These are phyloP conservation scores for thale cress (Arabidopsis thaliana) DNA, from an alignment of 345 rosid species.

Conservation along the genomic window DNA sequence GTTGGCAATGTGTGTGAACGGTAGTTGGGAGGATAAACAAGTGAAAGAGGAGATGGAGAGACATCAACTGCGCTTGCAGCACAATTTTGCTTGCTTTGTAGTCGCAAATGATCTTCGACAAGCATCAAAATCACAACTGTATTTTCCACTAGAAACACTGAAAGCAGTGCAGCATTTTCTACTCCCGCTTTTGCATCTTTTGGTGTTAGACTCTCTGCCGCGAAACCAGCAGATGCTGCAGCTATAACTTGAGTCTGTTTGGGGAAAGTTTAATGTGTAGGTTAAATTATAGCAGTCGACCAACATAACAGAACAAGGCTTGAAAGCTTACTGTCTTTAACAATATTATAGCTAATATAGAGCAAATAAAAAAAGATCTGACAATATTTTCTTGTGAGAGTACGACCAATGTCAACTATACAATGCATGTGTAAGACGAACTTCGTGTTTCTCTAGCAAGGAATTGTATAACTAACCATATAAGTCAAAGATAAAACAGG, in stretches of 20 bases:
- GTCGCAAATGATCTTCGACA: constrained; percentile 94
- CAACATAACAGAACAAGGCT: constrained; percentile 13
- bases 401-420: constrained; percentile 1
- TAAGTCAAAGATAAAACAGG: constrained; percentile 9
- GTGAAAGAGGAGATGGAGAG: constrained; percentile 81
- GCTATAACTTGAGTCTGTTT: constrained; percentile 97
- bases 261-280: constrained; percentile 42
- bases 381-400: background rate
- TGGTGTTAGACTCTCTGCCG: constrained; percentile 91
- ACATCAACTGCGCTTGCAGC: constrained; percentile 60
- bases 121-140: constrained; percentile 97
- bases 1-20: constrained; percentile 50
- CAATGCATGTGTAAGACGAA: background rate
- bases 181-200: constrained; percentile 83
- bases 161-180: constrained; percentile 88
- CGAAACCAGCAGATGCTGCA: constrained; percentile 94
- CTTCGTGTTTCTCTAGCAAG: background rate
- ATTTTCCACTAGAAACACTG: constrained; percentile 95
- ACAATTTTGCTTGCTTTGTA: constrained; percentile 85
- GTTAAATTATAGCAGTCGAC: constrained; percentile 5
- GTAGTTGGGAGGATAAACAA: constrained; percentile 61
- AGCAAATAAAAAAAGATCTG: constrained; percentile 6
- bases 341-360: background rate
- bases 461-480: constrained; percentile 6
- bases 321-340: constrained; percentile 21